Evolutionary conservation across 2,329 filamentous ascomycete species (phyloP).

Genomic region (Samsoniella hepiali): DNA sequence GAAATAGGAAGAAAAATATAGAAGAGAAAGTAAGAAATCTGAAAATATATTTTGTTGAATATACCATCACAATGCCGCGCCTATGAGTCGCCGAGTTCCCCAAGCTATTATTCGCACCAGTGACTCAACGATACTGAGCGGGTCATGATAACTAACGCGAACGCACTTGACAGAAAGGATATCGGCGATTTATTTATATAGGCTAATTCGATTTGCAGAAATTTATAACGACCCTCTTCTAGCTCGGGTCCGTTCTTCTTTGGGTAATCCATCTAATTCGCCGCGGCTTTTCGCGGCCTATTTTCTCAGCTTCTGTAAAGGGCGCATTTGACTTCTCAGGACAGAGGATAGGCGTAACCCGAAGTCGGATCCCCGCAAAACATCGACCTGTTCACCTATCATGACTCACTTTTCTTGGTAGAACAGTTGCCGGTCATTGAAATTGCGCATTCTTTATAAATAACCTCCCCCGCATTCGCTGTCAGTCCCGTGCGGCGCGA

Average conservation of each 20-base stretch:
- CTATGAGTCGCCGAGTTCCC: too few species aligned
- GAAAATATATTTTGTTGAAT: too few species aligned
- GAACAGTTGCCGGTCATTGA: background rate
- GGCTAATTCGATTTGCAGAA: too few species aligned
- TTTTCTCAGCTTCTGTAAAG: background rate
- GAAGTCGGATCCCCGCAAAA: constrained; percentile 9
- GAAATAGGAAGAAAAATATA: too few species aligned
- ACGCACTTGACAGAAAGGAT: too few species aligned
- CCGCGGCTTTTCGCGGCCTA: background rate
- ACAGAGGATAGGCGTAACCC: background rate
- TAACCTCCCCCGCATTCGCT: background rate
- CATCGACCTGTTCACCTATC: background rate
- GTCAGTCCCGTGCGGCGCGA: background rate
- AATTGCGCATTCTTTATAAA: background rate
- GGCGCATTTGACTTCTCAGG: background rate
- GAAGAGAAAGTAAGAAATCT: too few species aligned
- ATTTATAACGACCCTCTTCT: background rate
- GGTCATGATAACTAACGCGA: too few species aligned
- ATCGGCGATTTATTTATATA: too few species aligned
- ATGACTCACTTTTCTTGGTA: background rate
- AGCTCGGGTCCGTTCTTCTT: background rate
- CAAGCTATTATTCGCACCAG: too few species aligned
- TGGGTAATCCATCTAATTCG: background rate
- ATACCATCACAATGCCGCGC: too few species aligned
- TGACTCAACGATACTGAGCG: too few species aligned